Percentiles rank a stretch among this genome's conserved stretches.
Conservation (phyloP, 2,329 filamentous ascomycete species). For the Neoascochyta sp. region DNA sequence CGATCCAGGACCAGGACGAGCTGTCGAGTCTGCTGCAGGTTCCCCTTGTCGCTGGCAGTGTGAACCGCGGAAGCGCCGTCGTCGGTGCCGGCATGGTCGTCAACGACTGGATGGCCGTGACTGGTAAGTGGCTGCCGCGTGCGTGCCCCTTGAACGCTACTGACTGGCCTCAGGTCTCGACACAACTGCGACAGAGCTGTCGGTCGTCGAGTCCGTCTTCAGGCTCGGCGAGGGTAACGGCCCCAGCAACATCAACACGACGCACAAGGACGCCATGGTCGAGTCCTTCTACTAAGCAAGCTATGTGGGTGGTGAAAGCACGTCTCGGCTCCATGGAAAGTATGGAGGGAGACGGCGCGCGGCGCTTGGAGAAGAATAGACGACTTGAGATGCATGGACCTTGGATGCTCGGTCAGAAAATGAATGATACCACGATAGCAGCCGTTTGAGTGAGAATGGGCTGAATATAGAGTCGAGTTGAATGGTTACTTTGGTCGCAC, state of each 20-base stretch:
- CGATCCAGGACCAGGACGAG: conserved; percentile 97
- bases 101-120: conserved; percentile 96
- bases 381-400: conserved; percentile 9
- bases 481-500: no score
- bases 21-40: conserved; percentile 90
- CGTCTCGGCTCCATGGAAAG: conserved; percentile 3
- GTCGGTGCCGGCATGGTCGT: conserved; percentile 97
- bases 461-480: conserved; percentile 2
- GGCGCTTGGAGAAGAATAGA: conserved; percentile 14
- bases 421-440: conserved; percentile 23
- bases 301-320: neutral
- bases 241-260: conserved; percentile 73
- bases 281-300: conserved; percentile 89
- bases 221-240: conserved; percentile 80
- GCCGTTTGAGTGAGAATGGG: conserved; percentile 1
- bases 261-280: conserved; percentile 96
- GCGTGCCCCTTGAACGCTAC: neutral
- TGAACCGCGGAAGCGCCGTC: conserved; percentile 89
- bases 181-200: conserved; percentile 95
- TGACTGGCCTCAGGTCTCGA: conserved; percentile 60
- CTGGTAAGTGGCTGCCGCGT: conserved; percentile 38
- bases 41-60: conserved; percentile 86
- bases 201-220: conserved; percentile 95
- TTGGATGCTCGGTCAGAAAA: conserved; percentile 24
- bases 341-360: conserved; percentile 25